Evolutionary conservation across 2,329 filamentous ascomycete genomes (phyloP), one percentile per base, ranked within the genome.

Genomic region (Ambrosiella beaveri): DNA sequence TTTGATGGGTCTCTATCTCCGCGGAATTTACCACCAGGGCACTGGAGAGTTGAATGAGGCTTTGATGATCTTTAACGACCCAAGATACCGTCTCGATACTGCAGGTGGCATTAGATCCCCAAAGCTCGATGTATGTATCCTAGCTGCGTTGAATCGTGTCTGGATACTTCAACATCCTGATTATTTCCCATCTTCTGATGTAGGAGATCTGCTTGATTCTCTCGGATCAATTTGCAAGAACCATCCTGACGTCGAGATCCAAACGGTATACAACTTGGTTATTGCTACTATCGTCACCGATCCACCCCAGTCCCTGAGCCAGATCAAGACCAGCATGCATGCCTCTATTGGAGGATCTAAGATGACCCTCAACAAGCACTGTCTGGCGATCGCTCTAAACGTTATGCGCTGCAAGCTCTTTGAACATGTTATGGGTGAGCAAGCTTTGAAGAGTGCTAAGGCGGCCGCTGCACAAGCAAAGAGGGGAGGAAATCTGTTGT

Each of bases 351-450:
- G 78, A 44, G 80, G 81, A 2, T 84, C 86, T 11, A 84, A 84
- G 62, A 73, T 74, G 7, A 82, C 85, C 7, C 75, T 76, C 57
- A 95, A 95, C 67, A 80, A 80, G 37, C 86, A 94, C 63, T 84
- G 90, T 57, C 77, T 89, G n/a, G 84, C 84, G 53, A 85, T 96
- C 62, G 83, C 85, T 5, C 79, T 96, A 60, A 89, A 83, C 63
- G 83, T 93, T 63, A 94, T 96, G 85, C 85, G 86, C 56, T 82
- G 79, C 65, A 80, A 82, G 56, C 85, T 95, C 65, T 96, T 90
- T 68, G 83, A 84, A 51, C 85, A 85, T 60, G 84, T 90, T 12
- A 81, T 94, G 3, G 88, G 88, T 54, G 84, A 86, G 60, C 86
- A 90, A 68, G 84, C 85, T 0, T 75, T 87, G 60, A 89, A 89